Evolutionary conservation across 495 filamentous ascomycete species (phyloP).

Genomic region (Tuber melanosporum): DNA sequence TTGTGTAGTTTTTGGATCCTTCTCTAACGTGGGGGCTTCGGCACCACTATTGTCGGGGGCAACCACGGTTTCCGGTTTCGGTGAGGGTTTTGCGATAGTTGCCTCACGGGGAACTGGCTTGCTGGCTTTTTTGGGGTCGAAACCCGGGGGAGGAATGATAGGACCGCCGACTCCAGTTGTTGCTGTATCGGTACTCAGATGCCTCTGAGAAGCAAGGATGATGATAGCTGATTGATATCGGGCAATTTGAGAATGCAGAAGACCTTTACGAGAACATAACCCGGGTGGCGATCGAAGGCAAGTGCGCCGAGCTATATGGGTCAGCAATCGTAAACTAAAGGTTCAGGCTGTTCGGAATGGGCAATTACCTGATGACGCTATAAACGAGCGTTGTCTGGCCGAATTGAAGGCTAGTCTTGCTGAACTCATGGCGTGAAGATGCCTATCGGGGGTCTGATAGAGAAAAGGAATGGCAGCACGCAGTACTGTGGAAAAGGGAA

Average conservation of each 20-base stretch:
- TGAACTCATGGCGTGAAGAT: conserved; percentile 42
- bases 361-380: conserved; percentile 44
- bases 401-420: conserved; percentile 55
- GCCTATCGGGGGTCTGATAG: background rate
- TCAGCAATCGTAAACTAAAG: conserved; percentile 13
- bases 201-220: conserved; percentile 58
- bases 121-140: conserved; percentile 84
- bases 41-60: conserved; percentile 28
- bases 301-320: conserved; percentile 39
- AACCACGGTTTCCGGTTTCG: conserved; percentile 40
- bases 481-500: background rate
- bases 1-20: conserved; percentile 18
- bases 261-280: conserved; percentile 44
- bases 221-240: conserved; percentile 55
- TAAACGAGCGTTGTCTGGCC: conserved; percentile 51
- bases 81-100: conserved; percentile 38
- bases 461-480: background rate
- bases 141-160: conserved; percentile 78
- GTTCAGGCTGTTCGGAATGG: background rate
- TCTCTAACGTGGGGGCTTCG: conserved; percentile 8
- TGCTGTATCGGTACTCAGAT: conserved; percentile 65
- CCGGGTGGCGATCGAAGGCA: conserved; percentile 43
- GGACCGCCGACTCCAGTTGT: conserved; percentile 50
- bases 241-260: conserved; percentile 55
- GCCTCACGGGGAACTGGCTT: conserved; percentile 59